These are phyloP conservation scores for Cyclotella sp. DNA, from an alignment of 108 stramenopile species.

Conservation along the genomic window DNA sequence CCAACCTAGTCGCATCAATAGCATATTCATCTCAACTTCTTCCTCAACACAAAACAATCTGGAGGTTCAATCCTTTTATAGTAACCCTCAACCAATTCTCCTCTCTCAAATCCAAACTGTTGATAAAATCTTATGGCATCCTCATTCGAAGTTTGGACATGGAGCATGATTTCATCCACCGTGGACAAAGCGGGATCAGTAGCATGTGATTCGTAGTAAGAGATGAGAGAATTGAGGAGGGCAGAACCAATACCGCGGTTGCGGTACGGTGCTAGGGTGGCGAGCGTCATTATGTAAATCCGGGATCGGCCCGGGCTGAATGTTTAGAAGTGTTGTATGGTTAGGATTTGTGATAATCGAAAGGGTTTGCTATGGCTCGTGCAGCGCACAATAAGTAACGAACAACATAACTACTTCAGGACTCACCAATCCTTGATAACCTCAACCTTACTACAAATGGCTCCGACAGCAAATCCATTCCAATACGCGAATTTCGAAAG, in stretches of 20 bases:
- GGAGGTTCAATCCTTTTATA: slow-evolving; percentile 98
- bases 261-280: slow-evolving; percentile 94
- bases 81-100: slow-evolving; percentile 93
- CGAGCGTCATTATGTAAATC: slow-evolving; percentile 97
- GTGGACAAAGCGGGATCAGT: slow-evolving; percentile 21
- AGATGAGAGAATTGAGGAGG: slow-evolving; percentile 84
- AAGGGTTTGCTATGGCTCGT: neutral
- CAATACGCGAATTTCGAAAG: slow-evolving; percentile 88
- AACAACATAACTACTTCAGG: neutral
- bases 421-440: slow-evolving; percentile 40
- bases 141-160: slow-evolving; percentile 94
- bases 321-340: slow-evolving; percentile 1
- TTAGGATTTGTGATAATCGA: neutral
- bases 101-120: slow-evolving; percentile 89
- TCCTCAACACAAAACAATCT: slow-evolving; percentile 92
- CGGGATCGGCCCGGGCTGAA: slow-evolving; percentile 45
- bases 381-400: neutral
- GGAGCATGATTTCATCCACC: slow-evolving; percentile 90
- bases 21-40: slow-evolving; percentile 62
- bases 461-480: slow-evolving; percentile 90
- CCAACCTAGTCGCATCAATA: neutral
- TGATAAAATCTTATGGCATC: slow-evolving; percentile 95
- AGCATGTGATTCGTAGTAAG: slow-evolving; percentile 59
- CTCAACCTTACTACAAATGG: slow-evolving; percentile 83
- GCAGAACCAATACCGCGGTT: slow-evolving; percentile 90